Evolutionary conservation across 2,329 filamentous ascomycete genomes (phyloP).

Genomic region (Uncinocarpus reesii): DNA sequence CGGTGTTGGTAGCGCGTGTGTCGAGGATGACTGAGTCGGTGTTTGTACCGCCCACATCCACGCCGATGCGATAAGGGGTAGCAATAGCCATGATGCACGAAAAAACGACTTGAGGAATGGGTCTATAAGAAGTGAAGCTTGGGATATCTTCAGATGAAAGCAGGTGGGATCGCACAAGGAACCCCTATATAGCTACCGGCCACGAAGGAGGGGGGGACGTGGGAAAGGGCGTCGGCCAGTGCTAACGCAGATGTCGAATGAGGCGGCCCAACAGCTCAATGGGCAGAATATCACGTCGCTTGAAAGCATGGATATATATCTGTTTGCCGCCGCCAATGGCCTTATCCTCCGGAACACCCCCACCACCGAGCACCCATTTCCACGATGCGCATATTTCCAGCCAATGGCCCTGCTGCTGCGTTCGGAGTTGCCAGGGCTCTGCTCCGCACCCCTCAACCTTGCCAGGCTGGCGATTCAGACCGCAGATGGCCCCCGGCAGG

Average conservation of each 20-base stretch:
- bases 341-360: neutral
- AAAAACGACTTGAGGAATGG: no score
- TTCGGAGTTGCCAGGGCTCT: neutral
- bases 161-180: no score
- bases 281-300: no score
- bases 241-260: no score
- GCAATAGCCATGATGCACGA: constrained; percentile 3
- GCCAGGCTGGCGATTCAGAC: no score
- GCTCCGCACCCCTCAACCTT: neutral
- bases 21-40: constrained; percentile 29
- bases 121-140: neutral
- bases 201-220: no score
- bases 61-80: constrained; percentile 22
- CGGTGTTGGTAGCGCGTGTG: constrained; percentile 19
- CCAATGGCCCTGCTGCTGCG: neutral
- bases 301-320: no score
- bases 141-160: no score
- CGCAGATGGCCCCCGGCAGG: no score
- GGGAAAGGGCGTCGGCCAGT: no score
- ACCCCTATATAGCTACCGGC: no score
- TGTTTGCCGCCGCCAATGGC: neutral
- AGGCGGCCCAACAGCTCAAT: no score
- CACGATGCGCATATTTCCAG: neutral
- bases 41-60: constrained; percentile 35
- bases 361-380: neutral